Evolutionary conservation across 1,139 yeast genomes (phyloP).

Genomic region (Saccharomyces hybrid): DNA sequence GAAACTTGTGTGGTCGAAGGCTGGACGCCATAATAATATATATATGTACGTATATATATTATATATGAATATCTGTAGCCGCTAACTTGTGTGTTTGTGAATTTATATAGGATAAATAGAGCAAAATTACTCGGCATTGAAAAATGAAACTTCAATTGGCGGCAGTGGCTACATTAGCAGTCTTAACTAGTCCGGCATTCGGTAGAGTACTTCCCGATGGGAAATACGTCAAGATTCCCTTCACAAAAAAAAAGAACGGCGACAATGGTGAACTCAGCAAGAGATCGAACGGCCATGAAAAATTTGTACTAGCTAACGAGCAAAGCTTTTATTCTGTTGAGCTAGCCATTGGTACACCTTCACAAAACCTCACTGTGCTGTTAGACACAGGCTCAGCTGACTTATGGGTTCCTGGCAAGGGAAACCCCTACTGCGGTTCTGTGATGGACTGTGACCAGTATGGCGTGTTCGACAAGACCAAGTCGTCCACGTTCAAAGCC

Average conservation of each 20-base stretch:
- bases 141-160: neutral
- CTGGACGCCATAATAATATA: neutral
- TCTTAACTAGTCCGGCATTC: neutral
- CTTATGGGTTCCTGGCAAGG: conserved; percentile 44
- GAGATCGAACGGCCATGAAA: neutral
- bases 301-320: conserved; percentile 1
- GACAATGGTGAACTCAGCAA: neutral
- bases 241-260: neutral
- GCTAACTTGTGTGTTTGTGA: neutral
- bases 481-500: conserved; percentile 38
- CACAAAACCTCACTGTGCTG: conserved; percentile 42
- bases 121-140: neutral
- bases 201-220: neutral
- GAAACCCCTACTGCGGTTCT: conserved; percentile 2
- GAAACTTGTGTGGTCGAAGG: neutral
- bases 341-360: conserved; percentile 47
- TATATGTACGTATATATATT: neutral
- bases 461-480: conserved; percentile 43
- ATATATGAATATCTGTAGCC: neutral
- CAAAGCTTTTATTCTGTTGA: conserved; percentile 44
- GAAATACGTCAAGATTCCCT: neutral
- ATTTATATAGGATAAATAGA: neutral
- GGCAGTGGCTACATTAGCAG: neutral
- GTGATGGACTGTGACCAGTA: conserved; percentile 10
- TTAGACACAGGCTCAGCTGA: conserved; percentile 67